These are phyloP conservation scores for Cynanchum wilfordii DNA, from an alignment of 257 asterid genomes.

Conservation along the genomic window DNA sequence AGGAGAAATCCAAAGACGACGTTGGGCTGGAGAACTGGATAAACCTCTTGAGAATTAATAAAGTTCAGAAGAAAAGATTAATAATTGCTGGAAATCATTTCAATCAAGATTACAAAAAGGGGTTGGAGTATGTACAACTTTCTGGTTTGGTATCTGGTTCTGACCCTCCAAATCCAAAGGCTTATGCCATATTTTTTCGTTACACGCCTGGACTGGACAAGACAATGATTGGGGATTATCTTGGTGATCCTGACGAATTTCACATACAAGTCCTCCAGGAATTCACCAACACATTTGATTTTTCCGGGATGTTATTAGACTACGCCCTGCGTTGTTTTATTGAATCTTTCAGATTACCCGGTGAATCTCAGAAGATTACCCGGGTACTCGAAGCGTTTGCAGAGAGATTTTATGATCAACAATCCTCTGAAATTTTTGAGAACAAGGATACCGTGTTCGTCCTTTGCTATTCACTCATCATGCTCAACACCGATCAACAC, in stretches of 20 bases:
- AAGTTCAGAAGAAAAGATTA: constrained; percentile 72
- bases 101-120: constrained; percentile 72
- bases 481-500: constrained; percentile 94
- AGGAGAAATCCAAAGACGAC: constrained; percentile 45
- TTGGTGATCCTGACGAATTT: constrained; percentile 81
- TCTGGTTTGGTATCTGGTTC: constrained; percentile 44
- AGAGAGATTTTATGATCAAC: constrained; percentile 84
- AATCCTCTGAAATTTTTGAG: constrained; percentile 67
- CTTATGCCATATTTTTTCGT: constrained; percentile 63
- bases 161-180: constrained; percentile 74
- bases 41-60: constrained; percentile 53
- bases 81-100: constrained; percentile 76
- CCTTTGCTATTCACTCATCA: constrained; percentile 80
- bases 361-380: constrained; percentile 92
- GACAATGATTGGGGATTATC: constrained; percentile 65
- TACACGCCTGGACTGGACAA: constrained; percentile 70
- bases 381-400: constrained; percentile 91
- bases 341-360: constrained; percentile 77
- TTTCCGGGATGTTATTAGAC: constrained; percentile 67
- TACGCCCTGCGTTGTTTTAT: constrained; percentile 62
- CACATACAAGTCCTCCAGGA: constrained; percentile 69
- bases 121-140: constrained; percentile 64
- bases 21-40: constrained; percentile 57
- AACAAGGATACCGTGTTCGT: constrained; percentile 73
- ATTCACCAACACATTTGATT: constrained; percentile 70